Evolutionary conservation across 257 asterid species (phyloP).

Genomic region (Plantago ovata): DNA sequence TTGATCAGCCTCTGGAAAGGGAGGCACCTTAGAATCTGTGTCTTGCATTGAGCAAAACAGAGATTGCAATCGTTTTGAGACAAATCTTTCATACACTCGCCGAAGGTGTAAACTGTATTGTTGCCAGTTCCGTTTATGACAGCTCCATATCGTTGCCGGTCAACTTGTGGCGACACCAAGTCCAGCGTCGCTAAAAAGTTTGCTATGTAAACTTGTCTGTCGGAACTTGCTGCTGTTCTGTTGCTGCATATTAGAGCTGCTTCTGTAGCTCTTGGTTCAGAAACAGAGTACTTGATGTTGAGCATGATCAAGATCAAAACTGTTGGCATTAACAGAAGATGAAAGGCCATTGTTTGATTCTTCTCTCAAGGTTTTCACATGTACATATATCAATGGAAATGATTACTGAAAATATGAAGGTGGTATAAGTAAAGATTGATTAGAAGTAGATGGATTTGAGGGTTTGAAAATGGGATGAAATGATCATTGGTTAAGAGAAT

Average conservation of each 20-base stretch:
- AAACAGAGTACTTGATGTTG: constrained; percentile 12
- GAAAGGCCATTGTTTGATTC: constrained; percentile 19
- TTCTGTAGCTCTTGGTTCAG: constrained; percentile 54
- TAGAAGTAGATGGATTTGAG: too few species aligned
- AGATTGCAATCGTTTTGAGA: constrained; percentile 55
- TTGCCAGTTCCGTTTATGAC: constrained; percentile 46
- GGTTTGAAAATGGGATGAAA: too few species aligned
- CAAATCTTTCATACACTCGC: constrained; percentile 64
- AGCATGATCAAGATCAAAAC: not conserved
- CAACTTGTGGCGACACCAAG: constrained; percentile 30
- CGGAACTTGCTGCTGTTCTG: constrained; percentile 35
- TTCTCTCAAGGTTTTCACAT: not conserved
- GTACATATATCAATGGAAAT: not conserved
- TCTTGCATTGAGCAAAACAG: constrained; percentile 57
- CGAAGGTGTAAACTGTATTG: constrained; percentile 50
- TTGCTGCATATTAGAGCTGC: constrained; percentile 52
- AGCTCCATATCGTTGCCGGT: constrained; percentile 34
- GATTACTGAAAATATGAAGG: too few species aligned
- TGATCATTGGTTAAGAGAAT: too few species aligned
- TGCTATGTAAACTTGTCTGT: constrained; percentile 36
- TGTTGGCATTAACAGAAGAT: constrained; percentile 4
- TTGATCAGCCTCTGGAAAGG: constrained; percentile 43
- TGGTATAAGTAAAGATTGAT: too few species aligned
- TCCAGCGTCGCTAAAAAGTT: constrained; percentile 54
- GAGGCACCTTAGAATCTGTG: constrained; percentile 42